phyloP scores from a whole-genome alignment of 1,139 yeast genomes.

The Casaregolazyma lundiana region DNA sequence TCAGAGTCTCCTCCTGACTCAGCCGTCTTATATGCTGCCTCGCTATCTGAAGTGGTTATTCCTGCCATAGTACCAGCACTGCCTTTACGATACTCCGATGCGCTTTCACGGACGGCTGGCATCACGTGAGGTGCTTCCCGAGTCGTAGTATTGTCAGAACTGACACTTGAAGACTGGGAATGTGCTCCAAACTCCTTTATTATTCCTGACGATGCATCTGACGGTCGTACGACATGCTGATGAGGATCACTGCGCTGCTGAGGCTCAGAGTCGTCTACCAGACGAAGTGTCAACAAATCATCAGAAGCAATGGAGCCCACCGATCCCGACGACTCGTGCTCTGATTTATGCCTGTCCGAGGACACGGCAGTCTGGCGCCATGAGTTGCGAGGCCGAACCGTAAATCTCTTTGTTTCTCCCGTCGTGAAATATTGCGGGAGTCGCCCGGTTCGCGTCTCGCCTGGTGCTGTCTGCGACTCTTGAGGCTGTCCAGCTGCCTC shows the following conservation, averaged over 20 bases:
- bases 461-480: slow-evolving; percentile 12
- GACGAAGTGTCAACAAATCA: slow-evolving; percentile 72
- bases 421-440: neutral
- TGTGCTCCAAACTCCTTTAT: slow-evolving; percentile 8
- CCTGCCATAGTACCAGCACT: neutral
- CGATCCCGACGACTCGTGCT: slow-evolving; percentile 63
- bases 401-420: slow-evolving; percentile 10
- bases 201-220: slow-evolving; percentile 11
- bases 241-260: slow-evolving; percentile 17
- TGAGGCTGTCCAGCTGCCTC: no score
- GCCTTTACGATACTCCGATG: neutral
- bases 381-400: slow-evolving; percentile 45
- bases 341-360: slow-evolving; percentile 38
- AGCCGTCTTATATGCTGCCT: slow-evolving; percentile 21
- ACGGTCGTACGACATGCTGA: slow-evolving; percentile 22
- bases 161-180: neutral
- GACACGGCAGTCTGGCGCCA: slow-evolving; percentile 61
- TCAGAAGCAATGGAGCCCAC: slow-evolving; percentile 83
- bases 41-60: slow-evolving; percentile 2
- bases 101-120: neutral
- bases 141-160: neutral
- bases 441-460: slow-evolving; percentile 13
- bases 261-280: slow-evolving; percentile 40
- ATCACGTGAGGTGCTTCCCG: neutral
- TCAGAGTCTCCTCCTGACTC: slow-evolving; percentile 23